A percentile compares a stretch with the other conserved stretches of the same genome.
phyloP scores from a whole-genome alignment of 352 stramenopile species.

The Globisporangium ultimum region DNA sequence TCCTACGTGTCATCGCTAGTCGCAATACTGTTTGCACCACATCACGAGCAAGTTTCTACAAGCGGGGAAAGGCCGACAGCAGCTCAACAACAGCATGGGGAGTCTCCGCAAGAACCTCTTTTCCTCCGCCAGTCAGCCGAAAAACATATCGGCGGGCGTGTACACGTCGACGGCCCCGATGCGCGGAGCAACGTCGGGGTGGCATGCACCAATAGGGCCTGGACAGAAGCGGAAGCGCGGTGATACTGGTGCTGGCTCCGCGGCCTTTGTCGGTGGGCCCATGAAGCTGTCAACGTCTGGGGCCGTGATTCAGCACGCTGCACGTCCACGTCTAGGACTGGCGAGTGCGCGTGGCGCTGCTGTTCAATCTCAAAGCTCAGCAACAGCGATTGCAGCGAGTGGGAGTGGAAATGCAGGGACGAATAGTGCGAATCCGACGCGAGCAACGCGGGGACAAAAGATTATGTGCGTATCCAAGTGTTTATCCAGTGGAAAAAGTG shows the following conservation, averaged over 20 bases:
- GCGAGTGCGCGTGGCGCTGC: no score
- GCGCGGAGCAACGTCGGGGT: slow-evolving; percentile 9
- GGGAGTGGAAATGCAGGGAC: no score
- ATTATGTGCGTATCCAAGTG: slow-evolving; percentile 34
- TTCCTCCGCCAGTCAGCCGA: slow-evolving; percentile 39
- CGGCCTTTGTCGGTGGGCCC: slow-evolving; percentile 33
- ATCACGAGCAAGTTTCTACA: slow-evolving; percentile 71
- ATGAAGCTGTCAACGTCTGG: slow-evolving; percentile 51
- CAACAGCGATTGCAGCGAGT: slow-evolving; percentile 2
- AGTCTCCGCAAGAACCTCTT: slow-evolving; percentile 70
- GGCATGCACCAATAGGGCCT: slow-evolving; percentile 18
- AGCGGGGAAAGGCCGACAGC: slow-evolving; percentile 62
- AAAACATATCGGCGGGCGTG: slow-evolving; percentile 79
- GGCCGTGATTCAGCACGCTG: slow-evolving; percentile 34
- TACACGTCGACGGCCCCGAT: slow-evolving; percentile 39
- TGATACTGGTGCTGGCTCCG: slow-evolving; percentile 11
- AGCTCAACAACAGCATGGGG: slow-evolving; percentile 71
- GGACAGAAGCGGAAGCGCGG: slow-evolving; percentile 59
- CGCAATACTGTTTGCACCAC: slow-evolving; percentile 77
- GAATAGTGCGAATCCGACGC: not conserved
- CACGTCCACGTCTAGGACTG: not conserved
- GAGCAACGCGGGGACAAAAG: slow-evolving; percentile 25
- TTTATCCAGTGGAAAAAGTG: not conserved
- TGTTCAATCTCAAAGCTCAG: not conserved
- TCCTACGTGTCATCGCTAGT: slow-evolving; percentile 19